Conservation (phyloP, 2,329 filamentous ascomycete species). For the Rutstroemia sydowiana region DNA sequence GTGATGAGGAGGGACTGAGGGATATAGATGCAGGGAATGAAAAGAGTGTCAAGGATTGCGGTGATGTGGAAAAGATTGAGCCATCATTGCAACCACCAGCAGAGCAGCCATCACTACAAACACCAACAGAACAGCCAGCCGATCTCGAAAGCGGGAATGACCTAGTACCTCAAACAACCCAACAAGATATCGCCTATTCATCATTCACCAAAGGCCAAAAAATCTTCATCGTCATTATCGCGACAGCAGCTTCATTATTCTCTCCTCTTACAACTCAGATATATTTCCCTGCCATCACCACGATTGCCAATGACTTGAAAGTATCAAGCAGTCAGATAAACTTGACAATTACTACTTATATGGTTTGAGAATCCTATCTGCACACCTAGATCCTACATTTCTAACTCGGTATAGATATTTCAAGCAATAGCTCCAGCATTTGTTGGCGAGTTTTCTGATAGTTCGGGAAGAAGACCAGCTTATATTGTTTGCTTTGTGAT, state of each 20-base stretch:
- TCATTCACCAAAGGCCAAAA: slow-evolving; percentile 31
- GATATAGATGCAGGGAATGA: too few species aligned
- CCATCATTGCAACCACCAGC: too few species aligned
- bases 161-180: not conserved
- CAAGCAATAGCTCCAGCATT: slow-evolving; percentile 52
- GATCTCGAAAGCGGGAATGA: not conserved
- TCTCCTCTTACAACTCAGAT: slow-evolving; percentile 43
- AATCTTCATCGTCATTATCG: slow-evolving; percentile 38
- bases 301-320: slow-evolving; percentile 40
- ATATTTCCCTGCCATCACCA: slow-evolving; percentile 46
- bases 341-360: slow-evolving; percentile 34
- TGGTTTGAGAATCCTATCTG: slow-evolving; percentile 20
- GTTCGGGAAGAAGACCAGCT: slow-evolving; percentile 44
- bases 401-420: slow-evolving; percentile 36
- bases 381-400: not conserved
- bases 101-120: too few species aligned
- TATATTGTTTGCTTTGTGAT: slow-evolving; percentile 47
- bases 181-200: slow-evolving; percentile 21
- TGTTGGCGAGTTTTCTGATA: slow-evolving; percentile 48
- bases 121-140: too few species aligned
- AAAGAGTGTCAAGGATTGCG: too few species aligned
- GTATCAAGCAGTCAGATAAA: slow-evolving; percentile 35
- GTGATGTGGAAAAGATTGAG: too few species aligned
- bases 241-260: slow-evolving; percentile 13
- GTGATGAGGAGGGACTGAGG: too few species aligned